Evolutionary conservation across 2,329 filamentous ascomycete genomes (phyloP), one percentile per base, ranked within the genome.

Genomic region (Clonostachys rosea): DNA sequence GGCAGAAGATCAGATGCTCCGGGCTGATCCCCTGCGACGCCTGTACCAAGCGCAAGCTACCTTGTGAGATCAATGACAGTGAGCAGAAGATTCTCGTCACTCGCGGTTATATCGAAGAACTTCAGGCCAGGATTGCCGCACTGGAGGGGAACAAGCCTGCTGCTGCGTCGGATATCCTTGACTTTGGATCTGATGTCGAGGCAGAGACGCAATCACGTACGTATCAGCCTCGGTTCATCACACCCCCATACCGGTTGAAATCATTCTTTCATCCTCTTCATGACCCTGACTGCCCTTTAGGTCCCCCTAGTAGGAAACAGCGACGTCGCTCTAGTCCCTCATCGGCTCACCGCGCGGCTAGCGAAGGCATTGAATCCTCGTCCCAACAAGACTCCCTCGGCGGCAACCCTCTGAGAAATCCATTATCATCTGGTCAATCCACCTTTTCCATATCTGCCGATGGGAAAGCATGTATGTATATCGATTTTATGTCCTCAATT

Each of bases 41-140:
- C 6, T 65, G 62, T 45, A 59, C 56, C 20, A 61, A 61, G 46
- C 61, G 63, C 24, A 61, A 61, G 37, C 46, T 64, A 5, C 52
- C 57, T 1, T 65, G 62, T 45, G 55, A 64, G 30, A 64, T 65
- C 53, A 60, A 64, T 39, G 68, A 74, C 36, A 62, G 65, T n/a
- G 68, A 73, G 36, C 69, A 74, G 44, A 76, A 75, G 50, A 62
- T 77, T 14, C 56, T 76, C 5, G 73, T 78, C 5, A 74, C 73
- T n/a, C 62, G 64, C 58, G 69, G 69, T 72, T 74, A 52, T 46
- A 58, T 52, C 39, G 45, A 6, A 16, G 36, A 46, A 24, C 37
- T n/a, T 52, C 54, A 9, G 42, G 43, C 16, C 52, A 56, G 1
- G 55, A 45, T 6, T 16, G 56, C 24, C 52, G 46, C 14, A 49